Conservation (phyloP, 495 filamentous ascomycete species). For the Penicillium lividum region DNA sequence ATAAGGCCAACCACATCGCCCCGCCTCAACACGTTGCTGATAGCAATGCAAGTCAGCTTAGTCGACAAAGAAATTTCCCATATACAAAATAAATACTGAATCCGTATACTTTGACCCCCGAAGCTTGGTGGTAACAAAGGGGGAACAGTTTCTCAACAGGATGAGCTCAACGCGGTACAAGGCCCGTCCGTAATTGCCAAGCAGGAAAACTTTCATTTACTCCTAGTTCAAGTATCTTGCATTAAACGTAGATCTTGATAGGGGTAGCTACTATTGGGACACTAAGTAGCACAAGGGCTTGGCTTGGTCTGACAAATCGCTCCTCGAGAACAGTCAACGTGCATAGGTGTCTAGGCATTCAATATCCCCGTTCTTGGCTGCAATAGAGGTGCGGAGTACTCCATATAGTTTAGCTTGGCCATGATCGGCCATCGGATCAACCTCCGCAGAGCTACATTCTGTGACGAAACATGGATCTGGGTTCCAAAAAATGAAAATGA, state of each 20-base stretch:
- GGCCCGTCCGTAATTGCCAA: conserved; percentile 11
- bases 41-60: conserved; percentile 10
- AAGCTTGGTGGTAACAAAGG: background rate
- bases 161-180: conserved; percentile 26
- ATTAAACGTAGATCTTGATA: conserved; percentile 9
- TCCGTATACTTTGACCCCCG: background rate
- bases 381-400: background rate
- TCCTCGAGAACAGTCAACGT: background rate
- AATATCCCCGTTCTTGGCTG: background rate
- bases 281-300: background rate
- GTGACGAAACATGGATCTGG: too few relatives aligned
- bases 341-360: background rate
- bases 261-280: background rate
- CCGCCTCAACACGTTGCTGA: conserved; percentile 31
- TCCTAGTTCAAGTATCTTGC: conserved; percentile 18
- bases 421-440: background rate
- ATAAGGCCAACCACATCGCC: conserved; percentile 42
- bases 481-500: too few relatives aligned
- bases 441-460: background rate
- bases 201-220: conserved; percentile 7
- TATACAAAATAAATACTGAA: background rate
- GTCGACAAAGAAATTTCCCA: background rate
- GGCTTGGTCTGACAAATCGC: background rate
- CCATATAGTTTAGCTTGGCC: background rate
- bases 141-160: conserved; percentile 13